Evolutionary conservation across 768 basidiomycete species (phyloP).

Genomic region (Panaeolus papilionaceus): DNA sequence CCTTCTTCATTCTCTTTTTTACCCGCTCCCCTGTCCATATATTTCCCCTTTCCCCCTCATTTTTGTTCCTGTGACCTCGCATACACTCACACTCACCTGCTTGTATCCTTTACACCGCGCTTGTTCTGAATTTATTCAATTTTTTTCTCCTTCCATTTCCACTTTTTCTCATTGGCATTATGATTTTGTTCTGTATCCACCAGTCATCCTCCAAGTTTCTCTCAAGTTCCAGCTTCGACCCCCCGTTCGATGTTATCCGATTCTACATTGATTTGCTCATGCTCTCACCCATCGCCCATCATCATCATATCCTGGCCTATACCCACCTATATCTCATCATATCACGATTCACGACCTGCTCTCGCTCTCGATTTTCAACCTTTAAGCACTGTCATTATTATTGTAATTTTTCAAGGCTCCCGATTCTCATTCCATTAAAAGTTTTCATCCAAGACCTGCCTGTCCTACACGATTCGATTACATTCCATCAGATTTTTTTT

Average conservation of each 20-base stretch:
- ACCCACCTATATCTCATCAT: no score
- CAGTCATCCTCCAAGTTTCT: background rate
- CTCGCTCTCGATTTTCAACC: background rate
- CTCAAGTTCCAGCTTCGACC: background rate
- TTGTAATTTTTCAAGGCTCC: background rate
- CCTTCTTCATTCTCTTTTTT: conserved; percentile 12
- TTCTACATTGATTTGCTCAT: background rate
- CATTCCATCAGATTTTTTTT: background rate
- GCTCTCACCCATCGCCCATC: background rate
- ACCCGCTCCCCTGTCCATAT: background rate
- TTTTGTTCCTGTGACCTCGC: conserved; percentile 15
- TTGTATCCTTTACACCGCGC: conserved; percentile 29
- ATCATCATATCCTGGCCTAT: background rate
- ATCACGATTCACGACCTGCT: no score
- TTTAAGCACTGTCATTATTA: background rate
- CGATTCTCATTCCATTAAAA: background rate
- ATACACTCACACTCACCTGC: conserved; percentile 19
- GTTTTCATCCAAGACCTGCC: background rate
- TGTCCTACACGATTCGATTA: background rate
- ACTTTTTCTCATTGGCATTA: conserved; percentile 22
- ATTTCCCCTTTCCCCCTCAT: conserved; percentile 4
- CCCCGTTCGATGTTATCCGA: conserved; percentile 11
- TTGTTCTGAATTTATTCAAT: conserved; percentile 18
- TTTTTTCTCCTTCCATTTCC: conserved; percentile 22
- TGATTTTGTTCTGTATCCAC: conserved; percentile 8